Base-by-base conservation (phyloP, 257 asterid genomes). In the Primulina eburnea region DNA sequence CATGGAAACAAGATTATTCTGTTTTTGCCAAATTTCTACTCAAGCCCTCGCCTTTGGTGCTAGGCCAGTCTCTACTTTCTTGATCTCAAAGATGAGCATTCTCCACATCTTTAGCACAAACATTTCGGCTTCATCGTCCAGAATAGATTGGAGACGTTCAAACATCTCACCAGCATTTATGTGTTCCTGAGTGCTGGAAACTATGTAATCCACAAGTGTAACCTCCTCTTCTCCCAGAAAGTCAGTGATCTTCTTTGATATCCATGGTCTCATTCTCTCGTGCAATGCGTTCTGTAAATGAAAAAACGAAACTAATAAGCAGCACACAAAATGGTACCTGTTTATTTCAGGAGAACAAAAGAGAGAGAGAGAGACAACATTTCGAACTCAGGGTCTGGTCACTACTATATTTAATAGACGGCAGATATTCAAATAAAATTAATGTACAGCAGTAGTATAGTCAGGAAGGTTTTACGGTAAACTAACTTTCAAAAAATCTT, bases 21-120 rank as follows among this genome's bases (percentile, higher is more conserved):
- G 20, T 33, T 35, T 66, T 73, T 33, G 63, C 17, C 11, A 11
- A 29, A 14, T 21, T 59, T 60, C 30, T 24, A 68, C 58, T 87
- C 86, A 94, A 65, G 83, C 71, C 83, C 81, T 85, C 2, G 84
- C 60, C 84, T 72, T 89, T 28, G 73, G 76, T 69, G 92, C 83
- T 76, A 89, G 65, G 61, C 99, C 97, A 16, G 85, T 92, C 80
- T 94, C 99, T 28, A 91, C 97, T 83, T 77, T 94, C 86, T 91
- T 91, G 79, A 94, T 87, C 85, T 94, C 99, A 75, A 89, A 94
- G 72, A 94, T 94, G 37, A 94, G 99, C 99, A 94, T 94, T 82
- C 99, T 94, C 98, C 99, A 94, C 98, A 94, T 91, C 89, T 94
- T 94, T 62, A 94, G 92, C 78, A 94, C 98, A 79, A 91, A 94